phyloP scores from a whole-genome alignment of 2,329 filamentous ascomycete species.

The Talaromyces verruculosus region DNA sequence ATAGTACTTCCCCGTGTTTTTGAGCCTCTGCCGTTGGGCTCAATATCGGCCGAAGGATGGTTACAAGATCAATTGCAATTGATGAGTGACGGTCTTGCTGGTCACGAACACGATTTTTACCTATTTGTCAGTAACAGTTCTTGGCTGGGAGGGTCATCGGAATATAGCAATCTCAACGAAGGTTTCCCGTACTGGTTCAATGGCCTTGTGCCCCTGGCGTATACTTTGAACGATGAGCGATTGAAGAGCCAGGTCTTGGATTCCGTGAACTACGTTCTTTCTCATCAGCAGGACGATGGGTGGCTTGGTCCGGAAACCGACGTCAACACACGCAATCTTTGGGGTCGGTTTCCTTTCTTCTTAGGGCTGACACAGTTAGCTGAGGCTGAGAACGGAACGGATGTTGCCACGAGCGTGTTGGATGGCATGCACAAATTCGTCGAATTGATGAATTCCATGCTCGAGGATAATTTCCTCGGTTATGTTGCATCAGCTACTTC shows the following conservation, averaged over 20 bases:
- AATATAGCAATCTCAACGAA: constrained; percentile 57
- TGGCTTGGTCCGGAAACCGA: constrained; percentile 58
- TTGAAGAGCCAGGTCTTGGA: constrained; percentile 53
- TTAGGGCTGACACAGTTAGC: constrained; percentile 51
- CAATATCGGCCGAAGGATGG: constrained; percentile 54
- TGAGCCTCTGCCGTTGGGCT: constrained; percentile 46
- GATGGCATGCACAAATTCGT: constrained; percentile 54
- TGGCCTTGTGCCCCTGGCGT: constrained; percentile 58
- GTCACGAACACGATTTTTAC: constrained; percentile 58
- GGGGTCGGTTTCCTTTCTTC: constrained; percentile 55
- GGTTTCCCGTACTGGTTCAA: constrained; percentile 62
- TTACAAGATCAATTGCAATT: constrained; percentile 52
- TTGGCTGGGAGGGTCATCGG: constrained; percentile 54
- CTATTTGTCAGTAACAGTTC: constrained; percentile 52
- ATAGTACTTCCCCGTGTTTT: constrained; percentile 21
- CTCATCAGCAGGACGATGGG: constrained; percentile 53
- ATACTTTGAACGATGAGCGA: constrained; percentile 48
- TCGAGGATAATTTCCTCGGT: constrained; percentile 54
- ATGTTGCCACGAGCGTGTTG: constrained; percentile 47
- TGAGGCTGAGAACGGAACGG: constrained; percentile 49
- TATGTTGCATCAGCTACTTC: constrained; percentile 49
- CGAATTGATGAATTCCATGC: constrained; percentile 55
- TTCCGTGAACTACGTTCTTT: constrained; percentile 51
- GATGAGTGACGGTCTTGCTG: constrained; percentile 54
- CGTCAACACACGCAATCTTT: constrained; percentile 49